Conservation (phyloP, 2,329 filamentous ascomycete genomes). For the Parastagonospora avenae region DNA sequence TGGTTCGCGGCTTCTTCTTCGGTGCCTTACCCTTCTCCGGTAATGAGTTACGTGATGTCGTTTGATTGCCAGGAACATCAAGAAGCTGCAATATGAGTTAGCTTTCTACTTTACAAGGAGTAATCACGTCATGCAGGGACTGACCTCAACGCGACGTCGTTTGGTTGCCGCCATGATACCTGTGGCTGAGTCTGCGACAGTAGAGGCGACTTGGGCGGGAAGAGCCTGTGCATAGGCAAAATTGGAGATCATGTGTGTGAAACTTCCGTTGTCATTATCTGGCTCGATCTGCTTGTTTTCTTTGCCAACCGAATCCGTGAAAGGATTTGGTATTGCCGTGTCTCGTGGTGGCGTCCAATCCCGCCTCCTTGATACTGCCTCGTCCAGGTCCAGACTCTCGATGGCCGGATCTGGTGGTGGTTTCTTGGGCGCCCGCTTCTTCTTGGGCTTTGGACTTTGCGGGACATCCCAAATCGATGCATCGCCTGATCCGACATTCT, state of each 20-base stretch:
- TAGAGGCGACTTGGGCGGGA: conserved; percentile 7
- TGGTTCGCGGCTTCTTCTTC: conserved; percentile 47
- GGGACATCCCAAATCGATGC: conserved; percentile 34
- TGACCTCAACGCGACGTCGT: conserved; percentile 37
- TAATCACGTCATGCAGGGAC: background rate
- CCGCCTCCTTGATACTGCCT: conserved; percentile 35
- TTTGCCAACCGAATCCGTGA: conserved; percentile 27
- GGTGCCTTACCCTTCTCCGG: conserved; percentile 42
- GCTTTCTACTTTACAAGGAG: background rate
- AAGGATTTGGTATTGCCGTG: conserved; percentile 18
- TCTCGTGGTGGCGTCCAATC: conserved; percentile 47
- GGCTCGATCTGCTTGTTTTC: conserved; percentile 24
- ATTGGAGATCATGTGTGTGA: conserved; percentile 33
- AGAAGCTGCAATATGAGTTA: conserved; percentile 23
- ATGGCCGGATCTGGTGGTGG: conserved; percentile 9
- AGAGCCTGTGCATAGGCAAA: conserved; percentile 33
- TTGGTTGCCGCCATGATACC: conserved; percentile 24
- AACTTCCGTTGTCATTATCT: conserved; percentile 14
- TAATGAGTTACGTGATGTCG: conserved; percentile 25
- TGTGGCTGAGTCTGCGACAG: conserved; percentile 1
- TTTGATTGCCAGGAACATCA: conserved; percentile 31
- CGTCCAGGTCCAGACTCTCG: conserved; percentile 31
- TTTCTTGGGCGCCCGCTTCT: conserved; percentile 14
- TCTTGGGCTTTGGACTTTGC: conserved; percentile 22
- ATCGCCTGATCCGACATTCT: conserved; percentile 1